Evolutionary conservation across 2,329 filamentous ascomycete species (phyloP), one percentile per base, ranked within the genome.

Genomic region (Tolypocladium ovalisporum): DNA sequence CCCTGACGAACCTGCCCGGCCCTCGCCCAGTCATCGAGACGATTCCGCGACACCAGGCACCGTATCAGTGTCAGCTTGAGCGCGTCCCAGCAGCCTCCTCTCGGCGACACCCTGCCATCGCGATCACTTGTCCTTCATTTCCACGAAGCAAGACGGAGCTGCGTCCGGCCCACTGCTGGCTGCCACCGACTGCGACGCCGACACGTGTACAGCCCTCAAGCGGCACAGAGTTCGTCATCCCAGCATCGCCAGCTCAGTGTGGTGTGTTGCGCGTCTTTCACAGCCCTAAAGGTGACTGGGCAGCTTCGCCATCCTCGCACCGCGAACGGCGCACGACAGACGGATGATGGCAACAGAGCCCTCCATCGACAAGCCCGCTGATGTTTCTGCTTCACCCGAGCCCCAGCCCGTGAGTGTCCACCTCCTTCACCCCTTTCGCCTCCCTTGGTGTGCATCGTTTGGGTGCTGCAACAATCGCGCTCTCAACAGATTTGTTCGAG

Each of bases 331-430:
- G 68, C 66, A 69, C 67, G 58, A 75, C 73, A 72, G 78, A 52
- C 80, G 80, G 79, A 84, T 81, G 80, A 84, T 84, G 81, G 81
- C 81, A 78, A 80, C 80, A 77, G 81, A 82, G 79, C 76, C 78
- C 75, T 75, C 76, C 69, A 73, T 76, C 71, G 73, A 77, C 67
- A 77, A 73, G 73, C 73, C 75, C 72, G 76, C 76, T 71, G 77
- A 80, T 78, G 78, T 76, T 74, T 74, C 77, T 75, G 70, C 75
- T 69, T 73, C 74, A 67, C 70, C 74, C 66, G 72, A 75, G 64
- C 65, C 73, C 63, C 71, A 75, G 69, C 72, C 71, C 66, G 78
- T 80, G 65, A 74, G 58, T 58, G 15, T 19, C 8, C 22, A 13
- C 3, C 22, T 40, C 10, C 19, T 8, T n/a, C n/a, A n/a, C n/a